Evolutionary conservation across 768 basidiomycete species (phyloP).

Genomic region (Atractiella rhizophila): DNA sequence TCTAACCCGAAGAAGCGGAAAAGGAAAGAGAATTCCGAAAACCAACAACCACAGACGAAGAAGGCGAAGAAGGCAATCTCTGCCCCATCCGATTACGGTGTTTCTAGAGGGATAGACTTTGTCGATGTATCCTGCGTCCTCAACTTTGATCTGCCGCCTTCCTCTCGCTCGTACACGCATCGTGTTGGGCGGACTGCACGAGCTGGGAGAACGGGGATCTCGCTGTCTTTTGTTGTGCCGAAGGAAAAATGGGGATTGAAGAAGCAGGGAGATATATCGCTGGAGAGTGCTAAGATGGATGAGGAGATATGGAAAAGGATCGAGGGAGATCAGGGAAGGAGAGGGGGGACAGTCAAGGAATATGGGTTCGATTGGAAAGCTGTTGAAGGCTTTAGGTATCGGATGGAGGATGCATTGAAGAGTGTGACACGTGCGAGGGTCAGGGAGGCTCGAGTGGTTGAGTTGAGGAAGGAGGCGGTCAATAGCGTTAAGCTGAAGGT

Average conservation of each 20-base stretch:
- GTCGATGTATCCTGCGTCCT: constrained; percentile 87
- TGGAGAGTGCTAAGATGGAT: constrained; percentile 45
- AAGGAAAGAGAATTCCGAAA: constrained; percentile 14
- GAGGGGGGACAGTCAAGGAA: constrained; percentile 36
- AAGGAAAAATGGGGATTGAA: constrained; percentile 34
- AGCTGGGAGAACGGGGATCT: constrained; percentile 75
- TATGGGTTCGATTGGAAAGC: constrained; percentile 87
- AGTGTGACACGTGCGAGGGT: constrained; percentile 65
- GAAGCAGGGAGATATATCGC: constrained; percentile 42
- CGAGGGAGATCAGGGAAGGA: constrained; percentile 38
- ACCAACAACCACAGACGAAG: constrained; percentile 23
- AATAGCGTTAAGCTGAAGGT: constrained; percentile 95
- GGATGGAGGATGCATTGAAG: constrained; percentile 87
- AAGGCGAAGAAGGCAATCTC: constrained; percentile 29
- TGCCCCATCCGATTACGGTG: constrained; percentile 66
- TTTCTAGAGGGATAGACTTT: constrained; percentile 89
- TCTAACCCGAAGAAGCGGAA: constrained; percentile 6
- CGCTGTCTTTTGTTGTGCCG: constrained; percentile 61
- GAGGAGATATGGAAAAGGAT: constrained; percentile 53
- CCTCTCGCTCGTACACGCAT: constrained; percentile 71
- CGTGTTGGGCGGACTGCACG: constrained; percentile 90
- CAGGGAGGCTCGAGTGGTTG: constrained; percentile 74
- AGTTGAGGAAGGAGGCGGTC: constrained; percentile 72
- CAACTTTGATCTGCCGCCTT: constrained; percentile 88
- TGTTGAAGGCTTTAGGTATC: constrained; percentile 88